Conservation (phyloP, 2,329 filamentous ascomycete genomes). For the Amauroascus niger region DNA sequence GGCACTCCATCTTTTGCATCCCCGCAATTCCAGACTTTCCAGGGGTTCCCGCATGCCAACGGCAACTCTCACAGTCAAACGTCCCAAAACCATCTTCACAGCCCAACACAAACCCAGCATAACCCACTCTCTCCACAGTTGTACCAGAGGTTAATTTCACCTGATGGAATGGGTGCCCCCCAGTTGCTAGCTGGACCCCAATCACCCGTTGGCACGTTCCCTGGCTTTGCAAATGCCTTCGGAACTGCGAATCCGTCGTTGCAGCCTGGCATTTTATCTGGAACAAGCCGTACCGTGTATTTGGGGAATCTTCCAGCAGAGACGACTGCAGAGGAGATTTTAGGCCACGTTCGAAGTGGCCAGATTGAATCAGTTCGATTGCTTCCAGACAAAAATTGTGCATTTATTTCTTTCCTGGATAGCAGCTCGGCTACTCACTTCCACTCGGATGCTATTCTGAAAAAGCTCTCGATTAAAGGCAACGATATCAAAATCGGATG, state of each 20-base stretch:
- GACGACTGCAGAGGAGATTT: constrained; percentile 90
- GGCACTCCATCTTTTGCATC: constrained; percentile 86
- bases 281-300: constrained; percentile 93
- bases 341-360: constrained; percentile 90
- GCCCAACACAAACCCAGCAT: constrained; percentile 62
- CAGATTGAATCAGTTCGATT: constrained; percentile 98
- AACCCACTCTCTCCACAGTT: constrained; percentile 63
- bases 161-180: constrained; percentile 69
- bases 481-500: constrained; percentile 99
- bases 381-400: constrained; percentile 97
- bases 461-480: constrained; percentile 96
- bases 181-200: constrained; percentile 74
- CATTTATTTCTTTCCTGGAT: constrained; percentile 98
- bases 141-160: constrained; percentile 77
- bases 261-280: constrained; percentile 69
- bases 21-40: constrained; percentile 80
- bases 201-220: constrained; percentile 71
- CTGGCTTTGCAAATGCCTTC: constrained; percentile 51
- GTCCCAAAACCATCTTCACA: constrained; percentile 54
- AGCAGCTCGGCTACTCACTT: constrained; percentile 97
- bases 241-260: constrained; percentile 63
- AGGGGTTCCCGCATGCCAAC: constrained; percentile 60
- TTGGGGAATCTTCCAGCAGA: constrained; percentile 97
- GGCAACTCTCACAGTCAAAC: constrained; percentile 45
- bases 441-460: constrained; percentile 98